phyloP scores from a whole-genome alignment of 257 asterid genomes.

The Lithospermum erythrorhizon region DNA sequence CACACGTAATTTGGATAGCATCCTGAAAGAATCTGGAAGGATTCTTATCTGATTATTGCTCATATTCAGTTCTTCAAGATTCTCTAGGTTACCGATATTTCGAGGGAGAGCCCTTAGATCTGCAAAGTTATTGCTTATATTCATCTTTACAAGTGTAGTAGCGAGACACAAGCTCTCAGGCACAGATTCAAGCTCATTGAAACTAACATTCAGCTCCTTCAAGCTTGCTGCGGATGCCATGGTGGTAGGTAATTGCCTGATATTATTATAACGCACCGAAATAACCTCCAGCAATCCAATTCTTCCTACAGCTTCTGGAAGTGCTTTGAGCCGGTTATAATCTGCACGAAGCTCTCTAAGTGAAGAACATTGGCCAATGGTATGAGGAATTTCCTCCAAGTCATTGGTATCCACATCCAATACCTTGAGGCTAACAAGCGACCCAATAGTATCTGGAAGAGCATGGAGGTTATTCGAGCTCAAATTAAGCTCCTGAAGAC shows the following conservation, averaged over 20 bases:
- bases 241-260: constrained; percentile 68
- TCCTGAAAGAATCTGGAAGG: constrained; percentile 75
- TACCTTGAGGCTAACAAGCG: constrained; percentile 50
- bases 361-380: constrained; percentile 60
- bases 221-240: constrained; percentile 55
- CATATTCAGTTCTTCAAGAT: constrained; percentile 75
- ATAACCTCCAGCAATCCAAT: constrained; percentile 59
- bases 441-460: constrained; percentile 71
- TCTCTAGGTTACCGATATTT: constrained; percentile 78
- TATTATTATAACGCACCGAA: constrained; percentile 65
- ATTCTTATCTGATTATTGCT: constrained; percentile 73
- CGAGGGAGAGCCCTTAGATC: constrained; percentile 64
- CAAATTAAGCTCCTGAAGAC: constrained; percentile 64
- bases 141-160: constrained; percentile 63
- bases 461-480: constrained; percentile 57
- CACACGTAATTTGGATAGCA: constrained; percentile 46
- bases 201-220: constrained; percentile 72
- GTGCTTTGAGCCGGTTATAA: constrained; percentile 74
- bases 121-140: constrained; percentile 83
- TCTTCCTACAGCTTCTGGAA: constrained; percentile 81
- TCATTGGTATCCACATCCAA: constrained; percentile 62
- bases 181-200: constrained; percentile 72
- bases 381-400: constrained; percentile 77
- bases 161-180: constrained; percentile 94
- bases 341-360: constrained; percentile 65